phyloP scores from a whole-genome alignment of 2,329 filamentous ascomycete genomes.

The Meredithiella fracta region DNA sequence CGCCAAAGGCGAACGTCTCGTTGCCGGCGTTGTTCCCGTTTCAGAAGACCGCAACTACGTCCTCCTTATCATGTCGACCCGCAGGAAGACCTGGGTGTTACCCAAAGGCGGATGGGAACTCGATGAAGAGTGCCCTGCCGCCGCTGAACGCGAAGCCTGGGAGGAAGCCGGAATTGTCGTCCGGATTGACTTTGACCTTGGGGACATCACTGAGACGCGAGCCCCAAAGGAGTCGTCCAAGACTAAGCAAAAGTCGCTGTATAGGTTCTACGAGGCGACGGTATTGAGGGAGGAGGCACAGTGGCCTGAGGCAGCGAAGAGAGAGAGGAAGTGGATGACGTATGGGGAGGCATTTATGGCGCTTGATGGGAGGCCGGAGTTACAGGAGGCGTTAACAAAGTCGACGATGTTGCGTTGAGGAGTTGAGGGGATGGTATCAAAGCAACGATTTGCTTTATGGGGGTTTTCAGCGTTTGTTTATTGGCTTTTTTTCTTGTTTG shows the following conservation, averaged over 20 bases:
- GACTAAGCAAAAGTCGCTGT: conserved; percentile 44
- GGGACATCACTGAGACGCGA: conserved; percentile 69
- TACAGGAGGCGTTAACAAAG: conserved; percentile 70
- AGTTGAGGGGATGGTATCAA: too few species aligned
- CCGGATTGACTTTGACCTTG: conserved; percentile 69
- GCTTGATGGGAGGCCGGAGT: conserved; percentile 63
- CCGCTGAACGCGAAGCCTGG: conserved; percentile 86
- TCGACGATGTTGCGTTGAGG: conserved; percentile 47
- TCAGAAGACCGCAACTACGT: conserved; percentile 76
- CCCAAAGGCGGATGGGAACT: conserved; percentile 97
- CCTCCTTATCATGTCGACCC: conserved; percentile 81
- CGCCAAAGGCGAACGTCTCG: conserved; percentile 77
- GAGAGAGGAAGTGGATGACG: conserved; percentile 77
- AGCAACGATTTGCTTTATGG: neutral
- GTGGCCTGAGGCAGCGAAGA: conserved; percentile 91
- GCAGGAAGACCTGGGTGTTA: conserved; percentile 85
- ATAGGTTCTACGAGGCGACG: conserved; percentile 75
- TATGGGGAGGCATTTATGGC: conserved; percentile 67
- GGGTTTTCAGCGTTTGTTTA: neutral
- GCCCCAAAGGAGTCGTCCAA: conserved; percentile 57
- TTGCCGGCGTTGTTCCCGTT: conserved; percentile 84
- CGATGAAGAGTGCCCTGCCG: conserved; percentile 74
- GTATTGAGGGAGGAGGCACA: conserved; percentile 70
- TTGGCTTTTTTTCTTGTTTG: neutral
- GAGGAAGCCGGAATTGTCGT: conserved; percentile 90